Evolutionary conservation across 352 stramenopile species (phyloP), one percentile per base, ranked within the genome.

Genomic region (Phytopythium oedochilum): DNA sequence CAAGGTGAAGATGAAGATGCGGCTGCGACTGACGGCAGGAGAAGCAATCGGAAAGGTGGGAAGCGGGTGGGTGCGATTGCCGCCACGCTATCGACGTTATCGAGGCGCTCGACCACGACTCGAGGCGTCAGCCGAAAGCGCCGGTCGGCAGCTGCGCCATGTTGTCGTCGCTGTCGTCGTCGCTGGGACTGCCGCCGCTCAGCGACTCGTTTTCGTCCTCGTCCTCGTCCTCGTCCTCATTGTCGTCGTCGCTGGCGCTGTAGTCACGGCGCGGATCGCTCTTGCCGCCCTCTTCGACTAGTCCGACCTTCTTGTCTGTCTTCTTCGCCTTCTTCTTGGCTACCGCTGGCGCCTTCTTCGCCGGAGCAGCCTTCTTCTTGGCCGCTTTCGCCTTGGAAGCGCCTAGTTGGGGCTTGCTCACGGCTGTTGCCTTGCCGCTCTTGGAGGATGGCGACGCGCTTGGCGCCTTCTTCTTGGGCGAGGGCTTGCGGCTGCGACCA

Each of bases 121-220:
- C 5, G 15, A 3, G 7, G 7, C 6, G 23, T 48, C 71, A 88
- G 18, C 76, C 76, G 42, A 88, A 88, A 0, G 76, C 76, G 14
- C 76, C 76, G 12, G 71, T 85, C 5, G 76, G 76, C 23, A 88
- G 63, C 46, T 86, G 66, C 25, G 75, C 75, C 68, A 86, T 78
- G 53, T 77, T 66, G 36, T 83, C 73, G 47, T 88, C 76, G 51
- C 74, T 78, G 57, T 88, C 76, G 63, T 87, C 75, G 25, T 86
- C 75, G 38, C 67, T 78, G 1, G 57, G 62, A 47, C 69, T 82
- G 5, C 67, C 70, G 11, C 66, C 74, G 40, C 70, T 75, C 42
- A 64, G 29, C 5, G 70, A 75, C 22, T 77, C 68, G 49, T 78
- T 66, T 5, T 73, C 68, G 17, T 62, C 53, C 11, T 65, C 54